Evolutionary conservation across 2,329 filamentous ascomycete species (phyloP).

Genomic region (Dryadomyces quercivorus): DNA sequence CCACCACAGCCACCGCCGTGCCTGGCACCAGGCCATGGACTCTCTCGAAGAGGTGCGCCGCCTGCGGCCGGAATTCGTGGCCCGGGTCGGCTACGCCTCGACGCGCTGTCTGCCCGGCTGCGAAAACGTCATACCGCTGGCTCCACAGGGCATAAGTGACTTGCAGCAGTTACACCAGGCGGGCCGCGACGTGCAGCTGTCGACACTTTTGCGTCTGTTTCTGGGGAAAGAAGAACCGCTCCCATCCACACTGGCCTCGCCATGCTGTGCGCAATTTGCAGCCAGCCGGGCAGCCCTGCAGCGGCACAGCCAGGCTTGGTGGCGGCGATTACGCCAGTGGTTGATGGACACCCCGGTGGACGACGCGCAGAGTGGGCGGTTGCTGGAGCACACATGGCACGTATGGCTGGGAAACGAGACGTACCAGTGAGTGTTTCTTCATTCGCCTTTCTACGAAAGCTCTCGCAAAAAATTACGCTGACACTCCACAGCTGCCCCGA

Average conservation of each 20-base stretch:
- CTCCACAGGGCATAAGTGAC: slow-evolving; percentile 4
- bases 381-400: slow-evolving; percentile 43
- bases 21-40: slow-evolving; percentile 49
- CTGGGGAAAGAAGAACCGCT: slow-evolving; percentile 14
- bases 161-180: background rate
- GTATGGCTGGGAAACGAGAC: slow-evolving; percentile 20
- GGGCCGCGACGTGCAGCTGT: slow-evolving; percentile 11
- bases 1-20: slow-evolving; percentile 39
- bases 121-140: slow-evolving; percentile 16
- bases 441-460: background rate
- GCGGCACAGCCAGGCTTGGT: slow-evolving; percentile 27
- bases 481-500: slow-evolving; percentile 10
- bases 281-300: slow-evolving; percentile 30
- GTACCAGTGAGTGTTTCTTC: slow-evolving; percentile 8
- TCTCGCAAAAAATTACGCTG: background rate
- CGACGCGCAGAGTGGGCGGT: slow-evolving; percentile 31
- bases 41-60: slow-evolving; percentile 32
- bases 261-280: slow-evolving; percentile 43
- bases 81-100: slow-evolving; percentile 44
- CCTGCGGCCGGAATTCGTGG: slow-evolving; percentile 38
- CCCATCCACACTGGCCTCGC: slow-evolving; percentile 25
- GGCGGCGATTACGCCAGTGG: slow-evolving; percentile 34
- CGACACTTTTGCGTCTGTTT: slow-evolving; percentile 14
- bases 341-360: slow-evolving; percentile 29
- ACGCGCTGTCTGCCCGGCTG: slow-evolving; percentile 34